A percentile compares a stretch with the other conserved stretches of the same genome.
Conservation (phyloP, 768 basidiomycete species). For the Agrocybe pediades region DNA sequence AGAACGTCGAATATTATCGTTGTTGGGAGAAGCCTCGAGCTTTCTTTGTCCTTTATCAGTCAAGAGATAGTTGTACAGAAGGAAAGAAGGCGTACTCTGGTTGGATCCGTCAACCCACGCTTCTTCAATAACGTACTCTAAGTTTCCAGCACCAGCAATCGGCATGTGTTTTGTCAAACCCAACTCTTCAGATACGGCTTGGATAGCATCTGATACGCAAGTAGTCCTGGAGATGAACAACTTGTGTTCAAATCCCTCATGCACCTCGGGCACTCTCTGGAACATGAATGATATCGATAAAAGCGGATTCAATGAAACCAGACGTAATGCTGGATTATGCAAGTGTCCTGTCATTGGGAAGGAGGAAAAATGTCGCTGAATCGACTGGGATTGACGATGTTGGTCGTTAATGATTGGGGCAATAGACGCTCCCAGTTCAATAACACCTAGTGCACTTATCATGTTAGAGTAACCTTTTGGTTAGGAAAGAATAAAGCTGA, state of each 20-base stretch:
- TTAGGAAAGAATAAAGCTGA: conserved; percentile 25
- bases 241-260: conserved; percentile 70
- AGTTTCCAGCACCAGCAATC: conserved; percentile 62
- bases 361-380: conserved; percentile 63
- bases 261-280: conserved; percentile 73
- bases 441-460: conserved; percentile 42
- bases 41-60: conserved; percentile 32
- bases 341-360: conserved; percentile 71
- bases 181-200: conserved; percentile 57
- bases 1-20: conserved; percentile 46
- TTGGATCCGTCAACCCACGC: conserved; percentile 53
- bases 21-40: conserved; percentile 44
- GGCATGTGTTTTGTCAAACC: conserved; percentile 69
- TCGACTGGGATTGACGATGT: conserved; percentile 29
- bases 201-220: conserved; percentile 57
- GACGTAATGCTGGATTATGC: conserved; percentile 64
- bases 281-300: conserved; percentile 58
- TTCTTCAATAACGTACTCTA: conserved; percentile 79
- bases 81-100: conserved; percentile 48
- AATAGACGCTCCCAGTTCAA: conserved; percentile 45
- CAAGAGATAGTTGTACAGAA: not conserved
- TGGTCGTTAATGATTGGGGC: conserved; percentile 53
- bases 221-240: conserved; percentile 62
- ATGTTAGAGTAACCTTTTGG: not conserved
- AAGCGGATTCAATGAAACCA: conserved; percentile 69